Evolutionary conservation across 208 protist species (phyloP).

Genomic region (Trypanosoma mega): DNA sequence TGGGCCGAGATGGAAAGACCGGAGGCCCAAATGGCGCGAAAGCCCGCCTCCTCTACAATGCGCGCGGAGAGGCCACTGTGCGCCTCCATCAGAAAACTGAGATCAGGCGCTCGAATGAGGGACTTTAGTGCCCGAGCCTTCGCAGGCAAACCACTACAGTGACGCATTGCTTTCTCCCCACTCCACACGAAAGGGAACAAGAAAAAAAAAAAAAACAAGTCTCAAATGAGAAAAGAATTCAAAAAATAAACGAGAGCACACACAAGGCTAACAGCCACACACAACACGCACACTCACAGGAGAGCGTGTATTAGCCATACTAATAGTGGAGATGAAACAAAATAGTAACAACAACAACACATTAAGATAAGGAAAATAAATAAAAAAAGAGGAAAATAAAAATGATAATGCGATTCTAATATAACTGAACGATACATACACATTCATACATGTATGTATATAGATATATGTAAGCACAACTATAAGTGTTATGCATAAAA

Average conservation of each 20-base stretch:
- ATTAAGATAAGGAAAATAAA: constrained; percentile 10
- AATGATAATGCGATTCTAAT: not conserved
- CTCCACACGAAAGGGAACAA: not conserved
- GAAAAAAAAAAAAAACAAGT: too few relatives aligned
- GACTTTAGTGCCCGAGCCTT: constrained; percentile 27
- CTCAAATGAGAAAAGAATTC: too few relatives aligned
- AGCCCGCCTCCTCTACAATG: constrained; percentile 66
- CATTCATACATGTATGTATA: constrained; percentile 4
- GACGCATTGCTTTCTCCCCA: constrained; percentile 20
- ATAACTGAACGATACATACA: not conserved
- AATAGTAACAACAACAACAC: too few relatives aligned
- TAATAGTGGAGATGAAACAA: too few relatives aligned
- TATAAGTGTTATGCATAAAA: too few relatives aligned
- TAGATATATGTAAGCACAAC: not conserved
- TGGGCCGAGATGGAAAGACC: constrained; percentile 73
- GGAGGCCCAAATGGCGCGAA: constrained; percentile 75
- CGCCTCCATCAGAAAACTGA: constrained; percentile 67
- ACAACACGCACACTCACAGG: too few relatives aligned
- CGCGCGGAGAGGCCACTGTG: constrained; percentile 77
- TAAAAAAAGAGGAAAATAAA: not conserved
- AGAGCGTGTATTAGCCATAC: too few relatives aligned
- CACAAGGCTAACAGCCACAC: not conserved
- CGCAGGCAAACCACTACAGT: constrained; percentile 28
- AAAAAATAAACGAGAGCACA: not conserved
- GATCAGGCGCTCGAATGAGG: constrained; percentile 21